Evolutionary conservation across 2,329 filamentous ascomycete genomes (phyloP).

Genomic region (Fusarium lyarnte): DNA sequence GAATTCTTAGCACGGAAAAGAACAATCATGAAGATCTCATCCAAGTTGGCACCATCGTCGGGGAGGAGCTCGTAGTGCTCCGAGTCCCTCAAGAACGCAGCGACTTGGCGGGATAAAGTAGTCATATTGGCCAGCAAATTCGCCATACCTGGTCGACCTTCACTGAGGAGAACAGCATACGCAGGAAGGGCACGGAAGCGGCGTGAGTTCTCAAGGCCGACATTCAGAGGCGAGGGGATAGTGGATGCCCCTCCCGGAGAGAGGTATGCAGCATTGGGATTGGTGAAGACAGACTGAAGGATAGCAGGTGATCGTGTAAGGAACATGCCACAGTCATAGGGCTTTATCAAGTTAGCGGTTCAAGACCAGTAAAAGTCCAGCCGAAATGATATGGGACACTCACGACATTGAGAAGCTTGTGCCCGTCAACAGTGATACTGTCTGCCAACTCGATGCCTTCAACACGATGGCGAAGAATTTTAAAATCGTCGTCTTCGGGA

Average conservation of each 20-base stretch:
- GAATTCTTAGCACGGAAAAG: constrained; percentile 77
- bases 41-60: constrained; percentile 53
- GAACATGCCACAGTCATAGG: constrained; percentile 94
- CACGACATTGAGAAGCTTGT: constrained; percentile 92
- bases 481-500: constrained; percentile 65
- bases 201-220: constrained; percentile 90
- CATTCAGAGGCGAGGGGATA: constrained; percentile 85
- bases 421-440: constrained; percentile 85
- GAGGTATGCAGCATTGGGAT: constrained; percentile 88
- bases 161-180: constrained; percentile 80
- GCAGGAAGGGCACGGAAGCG: constrained; percentile 91
- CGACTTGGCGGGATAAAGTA: constrained; percentile 73
- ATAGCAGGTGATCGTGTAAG: constrained; percentile 72
- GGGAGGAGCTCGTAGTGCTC: constrained; percentile 75
- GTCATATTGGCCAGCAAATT: constrained; percentile 79
- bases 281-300: constrained; percentile 75
- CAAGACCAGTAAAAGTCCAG: background rate
- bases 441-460: constrained; percentile 83
- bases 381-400: constrained; percentile 44
- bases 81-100: constrained; percentile 68
- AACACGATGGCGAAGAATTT: constrained; percentile 57
- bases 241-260: constrained; percentile 49
- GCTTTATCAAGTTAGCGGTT: constrained; percentile 53
- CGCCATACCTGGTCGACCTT: constrained; percentile 75
- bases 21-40: constrained; percentile 71